Base-by-base conservation (phyloP, 371 early-diverging fungal species). In the Phascolomyces articulosus region DNA sequence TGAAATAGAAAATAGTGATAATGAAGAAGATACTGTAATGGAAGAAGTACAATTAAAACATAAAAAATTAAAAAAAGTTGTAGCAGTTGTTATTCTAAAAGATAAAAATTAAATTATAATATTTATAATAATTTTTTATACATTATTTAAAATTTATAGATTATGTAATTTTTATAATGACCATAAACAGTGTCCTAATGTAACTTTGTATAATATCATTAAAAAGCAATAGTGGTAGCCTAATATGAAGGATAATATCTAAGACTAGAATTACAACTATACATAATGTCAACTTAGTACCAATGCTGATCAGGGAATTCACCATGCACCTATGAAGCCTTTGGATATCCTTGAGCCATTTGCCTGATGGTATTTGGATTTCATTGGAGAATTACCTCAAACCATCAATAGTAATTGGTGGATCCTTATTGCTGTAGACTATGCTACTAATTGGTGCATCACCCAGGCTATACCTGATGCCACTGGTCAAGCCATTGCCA, bases 371-470 rank as follows among this genome's bases (percentile, higher is more conserved):
- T 69, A 74, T 28, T 38, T 74, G 8, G 74, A 70, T 56, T 68
- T 68, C 31, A 51, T 70, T 8, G 74, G 70, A 27, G 70, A 73
- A 58, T 38, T 67, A 0, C 68, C 68, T 1, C 40, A 24, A 2
- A 70, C 74, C 0, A 11, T 34, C 13, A 56, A 60, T 4, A 67
- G 71, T 0, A 70, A 68, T 28, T 28, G 38, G 1, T 74, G 70
- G 74, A 34, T 70, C 2, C 28, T 74, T 0, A 64, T 61, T 0
- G 81, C 82, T 0, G 77, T 83, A 1, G 82, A 85, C 41, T 72
- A 72, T 40, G 40, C 66, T 2, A 78, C 80, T 0, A 77, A 69
- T 38, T 80, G 82, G 82, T 60, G 71, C 0, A 65, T 77, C 23
- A 75, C 80, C 3, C 66, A 58, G 4, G 73, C 79, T 0, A 62